These are phyloP conservation scores for Yamadazyma sp. DNA, from an alignment of 805 yeast species.

Conservation along the genomic window DNA sequence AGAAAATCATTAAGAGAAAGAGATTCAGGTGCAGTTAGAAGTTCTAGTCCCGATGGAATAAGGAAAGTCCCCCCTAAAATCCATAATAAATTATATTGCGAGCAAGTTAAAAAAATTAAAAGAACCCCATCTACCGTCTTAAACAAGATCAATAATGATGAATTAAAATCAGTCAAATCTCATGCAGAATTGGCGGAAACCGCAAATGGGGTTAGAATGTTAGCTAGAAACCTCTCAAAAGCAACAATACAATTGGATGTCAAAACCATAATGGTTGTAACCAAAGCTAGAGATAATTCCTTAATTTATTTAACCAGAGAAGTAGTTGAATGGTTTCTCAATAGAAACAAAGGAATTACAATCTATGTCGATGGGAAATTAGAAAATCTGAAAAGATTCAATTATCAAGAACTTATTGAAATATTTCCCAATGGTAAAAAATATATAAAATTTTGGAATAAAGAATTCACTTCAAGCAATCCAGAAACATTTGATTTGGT, in stretches of 20 bases:
- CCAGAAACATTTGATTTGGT: conserved; percentile 44
- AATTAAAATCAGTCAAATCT: conserved; percentile 54
- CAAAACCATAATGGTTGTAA: conserved; percentile 71
- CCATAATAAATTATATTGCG: conserved; percentile 29
- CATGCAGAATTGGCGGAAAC: conserved; percentile 78
- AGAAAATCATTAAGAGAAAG: conserved; percentile 12
- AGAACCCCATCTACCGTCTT: conserved; percentile 22
- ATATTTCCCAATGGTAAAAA: conserved; percentile 45
- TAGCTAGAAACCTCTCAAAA: conserved; percentile 66
- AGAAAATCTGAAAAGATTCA: conserved; percentile 60
- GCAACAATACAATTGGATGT: conserved; percentile 72
- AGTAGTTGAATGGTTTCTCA: conserved; percentile 72
- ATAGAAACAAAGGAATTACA: conserved; percentile 29
- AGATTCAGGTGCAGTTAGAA: conserved; percentile 7
- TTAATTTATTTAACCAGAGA: conserved; percentile 74
- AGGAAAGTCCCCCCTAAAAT: conserved; percentile 22
- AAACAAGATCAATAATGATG: conserved; percentile 32
- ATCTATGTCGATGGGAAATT: conserved; percentile 77
- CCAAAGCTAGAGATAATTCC: conserved; percentile 86
- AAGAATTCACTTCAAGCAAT: conserved; percentile 44
- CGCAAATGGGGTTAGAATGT: conserved; percentile 74
- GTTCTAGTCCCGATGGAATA: conserved; percentile 14
- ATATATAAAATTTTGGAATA: conserved; percentile 66
- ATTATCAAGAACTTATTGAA: conserved; percentile 47
- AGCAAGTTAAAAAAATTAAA: conserved; percentile 15